phyloP scores from a whole-genome alignment of 2,329 filamentous ascomycete species.

The Capronia coronata region DNA sequence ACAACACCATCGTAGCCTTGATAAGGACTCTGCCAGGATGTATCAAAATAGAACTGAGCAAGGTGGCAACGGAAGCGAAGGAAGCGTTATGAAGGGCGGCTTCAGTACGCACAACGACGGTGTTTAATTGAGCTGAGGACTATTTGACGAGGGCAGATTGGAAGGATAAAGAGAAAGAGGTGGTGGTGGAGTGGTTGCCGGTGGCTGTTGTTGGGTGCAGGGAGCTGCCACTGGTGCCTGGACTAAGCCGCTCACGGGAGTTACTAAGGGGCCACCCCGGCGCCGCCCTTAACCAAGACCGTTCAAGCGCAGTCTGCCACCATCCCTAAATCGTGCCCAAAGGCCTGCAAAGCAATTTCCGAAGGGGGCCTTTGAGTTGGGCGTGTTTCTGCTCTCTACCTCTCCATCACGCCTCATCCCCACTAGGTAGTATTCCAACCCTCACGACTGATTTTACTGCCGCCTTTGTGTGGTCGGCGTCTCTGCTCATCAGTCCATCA shows the following conservation, averaged over 20 bases:
- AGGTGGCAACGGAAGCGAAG: neutral
- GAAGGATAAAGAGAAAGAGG: neutral
- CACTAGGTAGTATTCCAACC: no score
- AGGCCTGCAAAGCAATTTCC: slow-evolving; percentile 14
- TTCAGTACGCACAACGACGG: neutral
- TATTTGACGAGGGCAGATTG: slow-evolving; percentile 1
- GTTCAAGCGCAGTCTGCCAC: neutral
- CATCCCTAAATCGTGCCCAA: slow-evolving; percentile 4
- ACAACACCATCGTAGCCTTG: neutral
- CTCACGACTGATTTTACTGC: no score
- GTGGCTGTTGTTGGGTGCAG: neutral
- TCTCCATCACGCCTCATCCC: neutral
- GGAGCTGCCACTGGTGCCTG: slow-evolving; percentile 6
- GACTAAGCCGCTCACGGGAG: slow-evolving; percentile 2
- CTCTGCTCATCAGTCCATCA: neutral
- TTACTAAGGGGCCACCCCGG: neutral
- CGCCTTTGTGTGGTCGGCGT: neutral
- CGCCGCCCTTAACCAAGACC: neutral
- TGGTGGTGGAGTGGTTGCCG: neutral
- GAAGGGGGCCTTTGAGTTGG: slow-evolving; percentile 1
- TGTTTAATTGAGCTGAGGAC: neutral
- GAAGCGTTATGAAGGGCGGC: slow-evolving; percentile 1
- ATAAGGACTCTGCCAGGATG: neutral
- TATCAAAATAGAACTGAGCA: slow-evolving; percentile 11
- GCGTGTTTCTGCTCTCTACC: neutral